Base-by-base conservation (phyloP, 768 basidiomycete species). In the Pleurotus djamor region DNA sequence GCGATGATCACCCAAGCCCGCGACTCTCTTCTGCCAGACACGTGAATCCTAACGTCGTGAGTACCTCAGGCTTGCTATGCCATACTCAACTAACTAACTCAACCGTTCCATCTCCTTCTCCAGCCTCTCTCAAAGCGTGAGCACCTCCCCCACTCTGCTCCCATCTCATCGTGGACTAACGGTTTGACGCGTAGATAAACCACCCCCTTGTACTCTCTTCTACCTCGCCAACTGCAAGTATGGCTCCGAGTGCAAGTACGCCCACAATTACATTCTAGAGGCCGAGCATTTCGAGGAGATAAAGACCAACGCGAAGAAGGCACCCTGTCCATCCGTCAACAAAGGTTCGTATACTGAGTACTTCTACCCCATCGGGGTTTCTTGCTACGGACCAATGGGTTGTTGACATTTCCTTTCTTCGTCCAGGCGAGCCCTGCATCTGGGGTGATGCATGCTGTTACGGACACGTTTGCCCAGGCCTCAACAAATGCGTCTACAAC, bases 181-280 rank as follows among this genome's bases (percentile, higher is more conserved):
- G 21, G 21, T 28, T 28, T 28, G 21, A 28, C 21, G 21, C 21
- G 21, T 28, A 28, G 86, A 87, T 65, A 82, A 74, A 65, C 86
- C 87, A 1, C 81, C 87, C 21, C 86, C 87, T 13, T 88, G 87
- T 67, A 87, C 85, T 14, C 70, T 86, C 52, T 87, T 84, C 70
- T 88, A 87, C 67, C 74, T 88, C 32, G 78, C 83, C 34, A 77
- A 74, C 49, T 88, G 87, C 74, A 83, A 84, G 66, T 79, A 81
- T 58, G 85, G 83, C 13, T 66, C 72, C 7, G 77, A 79, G 28
- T 89, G 87, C 67, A 83, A 79, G 71, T 88, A 83, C 60, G 81
- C 70, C 12, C 87, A 89, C 59, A 82, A 89, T 64, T 88, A 87
- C 65, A 60, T 83, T 35, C 70, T 88, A 5, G 75, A 80, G 28